Conservation (phyloP, 345 rosid genomes). For the Capsella bursapastoris region DNA sequence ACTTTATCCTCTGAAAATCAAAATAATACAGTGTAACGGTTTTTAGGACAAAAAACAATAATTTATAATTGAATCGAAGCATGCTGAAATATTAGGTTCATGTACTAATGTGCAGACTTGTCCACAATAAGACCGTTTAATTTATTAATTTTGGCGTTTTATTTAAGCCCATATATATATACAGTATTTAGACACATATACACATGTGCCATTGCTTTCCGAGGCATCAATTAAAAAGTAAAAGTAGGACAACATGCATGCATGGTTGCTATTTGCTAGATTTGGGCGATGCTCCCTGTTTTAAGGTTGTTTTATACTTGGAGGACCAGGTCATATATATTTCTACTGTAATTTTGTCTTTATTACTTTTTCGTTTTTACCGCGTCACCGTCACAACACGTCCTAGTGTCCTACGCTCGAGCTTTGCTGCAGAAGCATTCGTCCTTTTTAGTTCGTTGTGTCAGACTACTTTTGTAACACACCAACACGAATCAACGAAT, state of each 20-base stretch:
- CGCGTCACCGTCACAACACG: not conserved
- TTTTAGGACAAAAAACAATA: too few relatives aligned
- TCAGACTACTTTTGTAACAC: constrained; percentile 15
- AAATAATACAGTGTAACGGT: not conserved
- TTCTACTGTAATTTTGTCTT: not conserved
- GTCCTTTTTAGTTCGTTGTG: constrained; percentile 1
- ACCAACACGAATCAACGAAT: not conserved
- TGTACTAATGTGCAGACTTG: not conserved
- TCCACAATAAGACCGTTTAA: not conserved
- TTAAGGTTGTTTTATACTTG: not conserved
- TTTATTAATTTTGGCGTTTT: too few relatives aligned
- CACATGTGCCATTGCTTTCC: not conserved
- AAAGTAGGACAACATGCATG: not conserved
- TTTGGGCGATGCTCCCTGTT: not conserved
- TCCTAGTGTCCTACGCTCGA: not conserved
- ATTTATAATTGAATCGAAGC: too few relatives aligned
- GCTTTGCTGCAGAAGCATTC: constrained; percentile 1
- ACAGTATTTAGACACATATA: not conserved
- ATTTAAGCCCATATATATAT: not conserved
- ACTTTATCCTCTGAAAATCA: not conserved
- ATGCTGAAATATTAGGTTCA: not conserved
- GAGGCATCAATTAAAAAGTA: not conserved
- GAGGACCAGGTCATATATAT: not conserved
- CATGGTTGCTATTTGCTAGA: not conserved
- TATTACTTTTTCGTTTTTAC: not conserved